Evolutionary conservation across 495 filamentous ascomycete species (phyloP).

Genomic region (Lindgomyces ingoldianus): DNA sequence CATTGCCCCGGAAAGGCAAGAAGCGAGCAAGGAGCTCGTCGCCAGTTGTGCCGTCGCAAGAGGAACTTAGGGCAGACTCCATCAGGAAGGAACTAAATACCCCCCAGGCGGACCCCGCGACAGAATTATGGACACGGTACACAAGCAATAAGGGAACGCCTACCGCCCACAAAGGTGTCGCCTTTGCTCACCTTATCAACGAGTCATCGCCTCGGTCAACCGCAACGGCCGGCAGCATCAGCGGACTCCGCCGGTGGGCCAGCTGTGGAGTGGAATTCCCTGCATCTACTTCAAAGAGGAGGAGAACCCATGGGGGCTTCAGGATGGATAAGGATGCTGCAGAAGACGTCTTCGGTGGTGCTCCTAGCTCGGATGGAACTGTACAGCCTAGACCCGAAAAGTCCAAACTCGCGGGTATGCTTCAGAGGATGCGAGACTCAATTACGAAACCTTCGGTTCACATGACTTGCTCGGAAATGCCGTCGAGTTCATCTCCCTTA

Average conservation of each 20-base stretch:
- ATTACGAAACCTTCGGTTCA: constrained; percentile 44
- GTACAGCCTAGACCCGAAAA: constrained; percentile 51
- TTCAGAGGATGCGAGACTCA: constrained; percentile 69
- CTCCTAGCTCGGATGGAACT: constrained; percentile 43
- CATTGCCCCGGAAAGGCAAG: constrained; percentile 52
- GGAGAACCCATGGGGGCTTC: constrained; percentile 46
- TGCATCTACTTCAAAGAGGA: constrained; percentile 52
- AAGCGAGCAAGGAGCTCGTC: constrained; percentile 84
- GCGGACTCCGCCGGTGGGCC: constrained; percentile 45
- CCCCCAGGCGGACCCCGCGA: constrained; percentile 76
- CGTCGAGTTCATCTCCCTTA: constrained; percentile 60
- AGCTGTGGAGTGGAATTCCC: constrained; percentile 75
- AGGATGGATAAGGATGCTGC: constrained; percentile 24
- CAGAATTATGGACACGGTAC: constrained; percentile 86
- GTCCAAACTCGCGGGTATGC: constrained; percentile 61
- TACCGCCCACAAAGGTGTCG: constrained; percentile 28
- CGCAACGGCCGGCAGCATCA: constrained; percentile 40
- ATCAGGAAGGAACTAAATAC: constrained; percentile 63
- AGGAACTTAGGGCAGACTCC: constrained; percentile 51
- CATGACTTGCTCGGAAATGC: constrained; percentile 23
- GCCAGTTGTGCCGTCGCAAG: constrained; percentile 68
- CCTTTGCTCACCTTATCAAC: constrained; percentile 42
- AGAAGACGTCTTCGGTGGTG: constrained; percentile 53
- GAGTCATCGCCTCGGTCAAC: constrained; percentile 44
- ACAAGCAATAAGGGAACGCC: constrained; percentile 38